These are phyloP conservation scores for Mycena alexandri DNA, from an alignment of 768 basidiomycete genomes.

Conservation along the genomic window DNA sequence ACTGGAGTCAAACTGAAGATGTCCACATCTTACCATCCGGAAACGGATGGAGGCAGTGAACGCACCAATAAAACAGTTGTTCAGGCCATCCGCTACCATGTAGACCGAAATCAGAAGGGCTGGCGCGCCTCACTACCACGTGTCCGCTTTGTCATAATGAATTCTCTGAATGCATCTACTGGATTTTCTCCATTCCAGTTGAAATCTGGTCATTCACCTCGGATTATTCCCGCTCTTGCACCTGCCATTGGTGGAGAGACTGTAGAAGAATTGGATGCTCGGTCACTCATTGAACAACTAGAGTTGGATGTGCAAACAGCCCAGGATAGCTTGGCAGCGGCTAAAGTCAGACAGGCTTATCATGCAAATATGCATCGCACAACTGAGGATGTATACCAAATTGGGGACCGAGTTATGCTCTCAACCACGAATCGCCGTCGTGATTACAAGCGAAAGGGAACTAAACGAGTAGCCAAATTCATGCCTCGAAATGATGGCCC, in stretches of 20 bases:
- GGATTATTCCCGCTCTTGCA: constrained; percentile 17
- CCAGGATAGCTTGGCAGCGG: constrained; percentile 19
- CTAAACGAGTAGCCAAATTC: too few relatives aligned
- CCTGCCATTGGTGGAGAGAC: constrained; percentile 10
- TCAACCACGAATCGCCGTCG: constrained; percentile 10
- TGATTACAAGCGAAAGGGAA: constrained; percentile 6
- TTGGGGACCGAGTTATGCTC: constrained; percentile 21
- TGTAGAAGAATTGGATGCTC: constrained; percentile 14
- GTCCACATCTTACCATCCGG: background rate
- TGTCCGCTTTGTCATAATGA: constrained; percentile 42
- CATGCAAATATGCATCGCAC: constrained; percentile 12
- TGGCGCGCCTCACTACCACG: constrained; percentile 39
- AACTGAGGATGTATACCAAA: constrained; percentile 8
- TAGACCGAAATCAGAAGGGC: constrained; percentile 38
- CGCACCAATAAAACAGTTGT: constrained; percentile 23
- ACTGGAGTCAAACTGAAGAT: too few relatives aligned
- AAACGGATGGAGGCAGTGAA: constrained; percentile 21
- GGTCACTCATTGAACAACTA: constrained; percentile 12
- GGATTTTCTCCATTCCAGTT: constrained; percentile 31
- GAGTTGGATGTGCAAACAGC: constrained; percentile 22
- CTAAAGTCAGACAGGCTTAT: constrained; percentile 22
- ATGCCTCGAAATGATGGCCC: constrained; percentile 19
- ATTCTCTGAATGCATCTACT: constrained; percentile 35
- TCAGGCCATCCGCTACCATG: constrained; percentile 28
- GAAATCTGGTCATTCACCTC: constrained; percentile 18